phyloP scores from a whole-genome alignment of 2,329 filamentous ascomycete genomes.

The Mollisia scopiformis region DNA sequence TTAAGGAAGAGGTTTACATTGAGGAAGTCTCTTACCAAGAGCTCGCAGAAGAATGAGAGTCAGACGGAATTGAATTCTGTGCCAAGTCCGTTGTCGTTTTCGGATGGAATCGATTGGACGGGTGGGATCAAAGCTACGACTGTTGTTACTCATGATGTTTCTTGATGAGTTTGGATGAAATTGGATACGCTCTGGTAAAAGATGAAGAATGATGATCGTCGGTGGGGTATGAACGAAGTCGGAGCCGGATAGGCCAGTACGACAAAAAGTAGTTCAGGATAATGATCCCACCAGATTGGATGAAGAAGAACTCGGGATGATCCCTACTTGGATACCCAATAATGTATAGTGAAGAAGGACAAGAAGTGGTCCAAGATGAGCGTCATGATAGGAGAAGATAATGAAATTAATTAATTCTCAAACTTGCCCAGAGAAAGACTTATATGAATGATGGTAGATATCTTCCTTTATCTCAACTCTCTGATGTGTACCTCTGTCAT shows the following conservation, averaged over 20 bases:
- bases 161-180: not conserved
- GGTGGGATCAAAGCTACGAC: slow-evolving; percentile 23
- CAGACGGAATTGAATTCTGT: slow-evolving; percentile 23
- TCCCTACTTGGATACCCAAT: not conserved
- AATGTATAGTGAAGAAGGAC: not conserved
- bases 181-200: not conserved
- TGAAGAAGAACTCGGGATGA: not conserved
- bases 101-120: slow-evolving; percentile 13
- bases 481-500: no score
- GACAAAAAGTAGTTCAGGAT: not conserved
- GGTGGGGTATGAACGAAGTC: no score
- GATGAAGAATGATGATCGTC: no score
- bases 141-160: slow-evolving; percentile 10
- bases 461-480: no score
- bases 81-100: no score
- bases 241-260: no score
- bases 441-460: not conserved
- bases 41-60: slow-evolving; percentile 16
- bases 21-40: not conserved
- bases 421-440: not conserved
- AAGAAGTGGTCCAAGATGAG: not conserved
- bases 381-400: not conserved
- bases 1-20: slow-evolving; percentile 11
- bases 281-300: not conserved
- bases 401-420: not conserved